Evolutionary conservation across 331 rosid species (phyloP).

Genomic region (Phaseolus coccineus): DNA sequence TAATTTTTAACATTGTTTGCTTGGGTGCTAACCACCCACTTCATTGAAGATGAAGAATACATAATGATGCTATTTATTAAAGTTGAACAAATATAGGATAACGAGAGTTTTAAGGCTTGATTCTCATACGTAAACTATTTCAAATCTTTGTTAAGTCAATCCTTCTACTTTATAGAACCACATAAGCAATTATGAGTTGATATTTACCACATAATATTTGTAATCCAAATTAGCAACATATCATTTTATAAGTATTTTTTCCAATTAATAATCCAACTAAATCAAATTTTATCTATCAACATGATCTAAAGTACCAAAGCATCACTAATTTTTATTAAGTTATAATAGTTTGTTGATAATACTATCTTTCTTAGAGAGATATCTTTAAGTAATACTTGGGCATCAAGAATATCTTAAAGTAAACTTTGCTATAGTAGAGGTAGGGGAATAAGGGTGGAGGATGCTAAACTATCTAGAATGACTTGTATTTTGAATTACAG

Average conservation of each 20-base stretch:
- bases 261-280: neutral
- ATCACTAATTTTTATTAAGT: too few relatives aligned
- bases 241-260: neutral
- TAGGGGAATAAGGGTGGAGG: too few relatives aligned
- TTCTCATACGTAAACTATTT: neutral
- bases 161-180: neutral
- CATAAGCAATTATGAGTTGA: neutral
- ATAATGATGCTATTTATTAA: neutral
- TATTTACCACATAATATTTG: neutral
- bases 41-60: conserved; percentile 1
- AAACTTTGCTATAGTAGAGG: too few relatives aligned
- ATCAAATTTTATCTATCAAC: too few relatives aligned
- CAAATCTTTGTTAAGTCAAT: neutral
- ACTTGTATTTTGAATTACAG: too few relatives aligned
- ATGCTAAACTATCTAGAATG: too few relatives aligned
- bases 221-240: neutral
- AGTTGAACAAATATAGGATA: neutral
- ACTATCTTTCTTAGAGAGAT: too few relatives aligned
- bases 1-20: neutral
- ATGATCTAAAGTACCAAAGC: too few relatives aligned
- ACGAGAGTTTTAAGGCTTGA: neutral
- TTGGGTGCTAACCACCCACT: neutral
- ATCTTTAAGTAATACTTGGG: too few relatives aligned
- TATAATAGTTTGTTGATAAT: too few relatives aligned
- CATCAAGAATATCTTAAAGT: too few relatives aligned